phyloP scores from a whole-genome alignment of 306 rosid genomes.

The Oemleria cerasiformis region DNA sequence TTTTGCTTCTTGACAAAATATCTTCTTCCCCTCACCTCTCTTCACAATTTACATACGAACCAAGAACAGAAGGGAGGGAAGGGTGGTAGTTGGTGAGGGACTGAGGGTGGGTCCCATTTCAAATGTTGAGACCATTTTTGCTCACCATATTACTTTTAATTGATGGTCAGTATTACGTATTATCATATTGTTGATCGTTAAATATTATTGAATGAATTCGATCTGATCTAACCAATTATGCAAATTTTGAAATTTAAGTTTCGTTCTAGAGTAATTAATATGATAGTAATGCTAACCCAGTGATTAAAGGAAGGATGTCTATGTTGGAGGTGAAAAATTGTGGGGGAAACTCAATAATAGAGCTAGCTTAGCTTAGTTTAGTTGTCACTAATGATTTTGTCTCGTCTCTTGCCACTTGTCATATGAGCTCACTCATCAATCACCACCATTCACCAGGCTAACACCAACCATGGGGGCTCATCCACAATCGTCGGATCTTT shows the following conservation, averaged over 20 bases:
- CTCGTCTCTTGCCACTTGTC: neutral
- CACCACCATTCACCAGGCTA: neutral
- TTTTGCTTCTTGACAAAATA: conserved; percentile 28
- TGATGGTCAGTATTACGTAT: neutral
- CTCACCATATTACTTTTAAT: neutral
- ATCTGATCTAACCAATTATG: too few relatives aligned
- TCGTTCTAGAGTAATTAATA: too few relatives aligned
- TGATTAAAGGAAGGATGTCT: too few relatives aligned
- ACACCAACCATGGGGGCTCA: conserved; percentile 28
- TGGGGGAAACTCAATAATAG: too few relatives aligned
- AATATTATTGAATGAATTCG: too few relatives aligned
- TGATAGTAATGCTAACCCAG: too few relatives aligned
- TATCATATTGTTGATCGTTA: too few relatives aligned
- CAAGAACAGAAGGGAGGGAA: conserved; percentile 1
- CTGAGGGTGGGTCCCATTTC: neutral
- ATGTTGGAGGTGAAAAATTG: too few relatives aligned
- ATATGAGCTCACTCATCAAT: neutral
- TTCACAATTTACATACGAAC: neutral
- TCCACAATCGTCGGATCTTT: conserved; percentile 1
- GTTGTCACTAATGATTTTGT: neutral
- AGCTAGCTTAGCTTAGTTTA: neutral
- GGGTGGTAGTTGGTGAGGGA: conserved; percentile 12
- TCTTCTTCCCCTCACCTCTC: neutral
- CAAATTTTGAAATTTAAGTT: too few relatives aligned
- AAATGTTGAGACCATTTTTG: neutral